Evolutionary conservation across 768 basidiomycete species (phyloP).

Genomic region (Lentinula lateritia): DNA sequence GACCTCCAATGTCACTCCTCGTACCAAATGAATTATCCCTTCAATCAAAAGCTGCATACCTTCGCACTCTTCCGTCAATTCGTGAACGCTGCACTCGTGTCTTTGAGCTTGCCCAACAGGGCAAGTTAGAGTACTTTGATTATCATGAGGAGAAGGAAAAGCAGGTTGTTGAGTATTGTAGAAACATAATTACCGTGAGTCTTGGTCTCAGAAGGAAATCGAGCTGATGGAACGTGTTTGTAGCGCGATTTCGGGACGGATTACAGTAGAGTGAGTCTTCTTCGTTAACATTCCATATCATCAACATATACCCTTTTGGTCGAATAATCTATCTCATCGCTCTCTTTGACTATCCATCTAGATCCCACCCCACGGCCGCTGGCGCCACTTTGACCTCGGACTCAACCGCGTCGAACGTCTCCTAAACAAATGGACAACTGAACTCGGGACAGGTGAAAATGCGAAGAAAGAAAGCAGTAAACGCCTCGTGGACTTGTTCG

Average conservation of each 20-base stretch:
- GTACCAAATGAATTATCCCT: constrained; percentile 15
- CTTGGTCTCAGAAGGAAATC: background rate
- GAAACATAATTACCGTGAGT: constrained; percentile 48
- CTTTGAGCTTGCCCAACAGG: constrained; percentile 67
- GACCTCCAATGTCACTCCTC: background rate
- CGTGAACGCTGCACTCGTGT: constrained; percentile 80
- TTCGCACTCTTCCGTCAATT: constrained; percentile 86
- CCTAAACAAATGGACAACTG: constrained; percentile 43
- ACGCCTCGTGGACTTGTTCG: constrained; percentile 83
- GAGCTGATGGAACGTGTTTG: background rate
- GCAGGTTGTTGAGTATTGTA: constrained; percentile 69
- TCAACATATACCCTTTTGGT: background rate
- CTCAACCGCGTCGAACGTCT: constrained; percentile 57
- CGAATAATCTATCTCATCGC: background rate
- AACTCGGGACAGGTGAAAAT: constrained; percentile 7
- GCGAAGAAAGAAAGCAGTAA: constrained; percentile 57
- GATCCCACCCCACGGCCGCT: constrained; percentile 87
- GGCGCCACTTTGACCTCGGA: constrained; percentile 82
- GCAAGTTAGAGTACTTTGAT: constrained; percentile 79
- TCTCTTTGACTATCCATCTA: constrained; percentile 17
- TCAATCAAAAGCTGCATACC: constrained; percentile 52
- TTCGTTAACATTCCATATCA: too few relatives aligned
- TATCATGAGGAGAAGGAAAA: constrained; percentile 75
- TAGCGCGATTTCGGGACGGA: constrained; percentile 79
- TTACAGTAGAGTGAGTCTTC: constrained; percentile 49